Evolutionary conservation across 805 yeast species (phyloP).

Genomic region (Cyberlindnera mississippiensis): DNA sequence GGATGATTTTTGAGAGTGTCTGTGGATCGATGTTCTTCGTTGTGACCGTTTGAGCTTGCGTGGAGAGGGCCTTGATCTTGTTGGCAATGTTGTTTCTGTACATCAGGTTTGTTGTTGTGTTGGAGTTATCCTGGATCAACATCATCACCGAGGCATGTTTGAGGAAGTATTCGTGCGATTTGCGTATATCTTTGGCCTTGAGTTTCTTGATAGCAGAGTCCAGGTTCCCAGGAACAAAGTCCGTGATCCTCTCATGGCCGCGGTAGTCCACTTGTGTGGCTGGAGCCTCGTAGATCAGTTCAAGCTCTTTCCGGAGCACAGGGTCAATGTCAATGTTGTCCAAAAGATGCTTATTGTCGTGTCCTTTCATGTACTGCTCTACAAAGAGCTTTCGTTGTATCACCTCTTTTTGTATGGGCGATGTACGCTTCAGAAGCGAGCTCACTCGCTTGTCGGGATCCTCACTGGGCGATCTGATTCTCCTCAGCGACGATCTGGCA

Average conservation of each 20-base stretch:
- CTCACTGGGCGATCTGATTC: neutral
- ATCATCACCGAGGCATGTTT: slow-evolving; percentile 8
- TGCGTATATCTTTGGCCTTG: slow-evolving; percentile 5
- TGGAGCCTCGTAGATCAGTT: slow-evolving; percentile 7
- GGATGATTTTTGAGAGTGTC: slow-evolving; percentile 1
- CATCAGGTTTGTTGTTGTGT: slow-evolving; percentile 12
- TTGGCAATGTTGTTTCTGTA: slow-evolving; percentile 5
- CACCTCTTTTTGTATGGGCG: slow-evolving; percentile 15
- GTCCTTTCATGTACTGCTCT: slow-evolving; percentile 14
- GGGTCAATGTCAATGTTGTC: slow-evolving; percentile 12
- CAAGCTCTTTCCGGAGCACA: slow-evolving; percentile 11
- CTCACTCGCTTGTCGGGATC: neutral
- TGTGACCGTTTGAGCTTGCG: slow-evolving; percentile 4
- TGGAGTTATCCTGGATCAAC: slow-evolving; percentile 9
- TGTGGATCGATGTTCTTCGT: slow-evolving; percentile 10
- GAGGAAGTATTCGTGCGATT: slow-evolving; percentile 5
- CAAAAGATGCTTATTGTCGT: slow-evolving; percentile 2
- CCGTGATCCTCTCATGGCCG: slow-evolving; percentile 2
- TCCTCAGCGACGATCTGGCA: neutral
- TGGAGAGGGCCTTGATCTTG: slow-evolving; percentile 6
- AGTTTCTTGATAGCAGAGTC: slow-evolving; percentile 7
- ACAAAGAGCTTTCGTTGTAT: slow-evolving; percentile 15
- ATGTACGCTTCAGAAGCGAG: slow-evolving; percentile 7
- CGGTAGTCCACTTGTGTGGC: slow-evolving; percentile 5
- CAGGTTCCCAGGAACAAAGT: slow-evolving; percentile 7